These are phyloP conservation scores for Podila horticola DNA, from an alignment of 192 early-diverging fungal species.

Conservation along the genomic window DNA sequence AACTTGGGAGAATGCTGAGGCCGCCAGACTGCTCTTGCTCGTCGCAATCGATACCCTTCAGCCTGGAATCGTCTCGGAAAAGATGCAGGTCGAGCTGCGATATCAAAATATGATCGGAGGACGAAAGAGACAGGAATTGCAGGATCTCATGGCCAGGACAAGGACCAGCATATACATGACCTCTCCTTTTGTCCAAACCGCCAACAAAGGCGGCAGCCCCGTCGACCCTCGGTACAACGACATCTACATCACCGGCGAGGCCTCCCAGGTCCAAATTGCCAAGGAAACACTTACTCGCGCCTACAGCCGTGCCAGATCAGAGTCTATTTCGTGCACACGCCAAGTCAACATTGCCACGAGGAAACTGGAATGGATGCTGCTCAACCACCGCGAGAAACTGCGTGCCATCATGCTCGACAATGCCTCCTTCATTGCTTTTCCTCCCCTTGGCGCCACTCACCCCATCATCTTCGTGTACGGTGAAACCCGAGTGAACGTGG, in stretches of 20 bases:
- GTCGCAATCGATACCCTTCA: conserved; percentile 41
- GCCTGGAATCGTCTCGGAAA: conserved; percentile 31
- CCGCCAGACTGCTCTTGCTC: conserved; percentile 31
- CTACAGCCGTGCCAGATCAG: conserved; percentile 53
- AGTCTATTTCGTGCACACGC: conserved; percentile 20
- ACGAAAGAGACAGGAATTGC: conserved; percentile 65
- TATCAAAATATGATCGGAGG: conserved; percentile 80
- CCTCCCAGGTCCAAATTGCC: conserved; percentile 60
- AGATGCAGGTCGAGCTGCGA: conserved; percentile 43
- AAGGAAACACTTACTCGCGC: conserved; percentile 61
- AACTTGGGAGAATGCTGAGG: conserved; percentile 47
- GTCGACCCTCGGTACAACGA: conserved; percentile 54
- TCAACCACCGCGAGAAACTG: conserved; percentile 69
- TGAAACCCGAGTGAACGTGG: conserved; percentile 74
- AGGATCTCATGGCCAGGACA: conserved; percentile 75
- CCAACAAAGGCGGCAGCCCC: conserved; percentile 34
- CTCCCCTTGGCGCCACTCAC: conserved; percentile 64
- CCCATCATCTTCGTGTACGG: conserved; percentile 70
- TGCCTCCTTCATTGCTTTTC: conserved; percentile 70
- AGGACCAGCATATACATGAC: conserved; percentile 81
- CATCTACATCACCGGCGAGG: conserved; percentile 75
- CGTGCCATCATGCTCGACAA: conserved; percentile 82
- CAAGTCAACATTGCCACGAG: conserved; percentile 57
- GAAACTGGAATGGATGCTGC: conserved; percentile 85
- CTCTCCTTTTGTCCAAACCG: conserved; percentile 61